phyloP scores from a whole-genome alignment of 768 basidiomycete species.

The Suillus sp. region DNA sequence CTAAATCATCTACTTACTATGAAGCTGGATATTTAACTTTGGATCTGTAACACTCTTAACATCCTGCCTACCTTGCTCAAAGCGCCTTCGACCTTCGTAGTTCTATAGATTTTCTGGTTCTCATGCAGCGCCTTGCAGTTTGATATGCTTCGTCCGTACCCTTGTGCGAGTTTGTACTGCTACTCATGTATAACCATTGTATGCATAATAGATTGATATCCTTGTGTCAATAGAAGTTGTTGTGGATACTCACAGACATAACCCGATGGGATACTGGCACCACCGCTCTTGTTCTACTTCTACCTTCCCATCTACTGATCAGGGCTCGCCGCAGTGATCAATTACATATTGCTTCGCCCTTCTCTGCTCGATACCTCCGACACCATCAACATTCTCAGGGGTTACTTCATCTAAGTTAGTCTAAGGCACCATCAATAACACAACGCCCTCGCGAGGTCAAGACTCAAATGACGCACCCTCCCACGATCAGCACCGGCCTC shows the following conservation, averaged over 20 bases:
- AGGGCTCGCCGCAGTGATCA: slow-evolving; percentile 63
- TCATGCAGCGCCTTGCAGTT: background rate
- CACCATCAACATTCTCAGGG: slow-evolving; percentile 89
- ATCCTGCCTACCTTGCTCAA: background rate
- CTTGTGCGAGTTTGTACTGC: background rate
- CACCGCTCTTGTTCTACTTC: slow-evolving; percentile 32
- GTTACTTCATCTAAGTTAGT: slow-evolving; percentile 80
- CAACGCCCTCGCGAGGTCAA: background rate
- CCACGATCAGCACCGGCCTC: slow-evolving; percentile 94
- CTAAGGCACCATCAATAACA: slow-evolving; percentile 40
- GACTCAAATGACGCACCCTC: slow-evolving; percentile 55
- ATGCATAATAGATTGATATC: background rate
- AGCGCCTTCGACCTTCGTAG: background rate
- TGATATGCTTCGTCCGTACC: background rate
- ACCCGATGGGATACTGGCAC: slow-evolving; percentile 11
- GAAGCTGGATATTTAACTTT: background rate
- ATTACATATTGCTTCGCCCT: slow-evolving; percentile 76
- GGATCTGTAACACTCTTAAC: background rate
- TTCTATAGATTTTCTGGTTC: background rate
- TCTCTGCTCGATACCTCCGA: slow-evolving; percentile 88
- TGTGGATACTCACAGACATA: background rate
- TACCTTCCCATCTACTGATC: slow-evolving; percentile 36
- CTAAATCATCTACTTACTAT: background rate
- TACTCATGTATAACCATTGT: background rate
- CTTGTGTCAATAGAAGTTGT: background rate